Base-by-base conservation (phyloP, 768 basidiomycete genomes). In the Paxillus involutus region DNA sequence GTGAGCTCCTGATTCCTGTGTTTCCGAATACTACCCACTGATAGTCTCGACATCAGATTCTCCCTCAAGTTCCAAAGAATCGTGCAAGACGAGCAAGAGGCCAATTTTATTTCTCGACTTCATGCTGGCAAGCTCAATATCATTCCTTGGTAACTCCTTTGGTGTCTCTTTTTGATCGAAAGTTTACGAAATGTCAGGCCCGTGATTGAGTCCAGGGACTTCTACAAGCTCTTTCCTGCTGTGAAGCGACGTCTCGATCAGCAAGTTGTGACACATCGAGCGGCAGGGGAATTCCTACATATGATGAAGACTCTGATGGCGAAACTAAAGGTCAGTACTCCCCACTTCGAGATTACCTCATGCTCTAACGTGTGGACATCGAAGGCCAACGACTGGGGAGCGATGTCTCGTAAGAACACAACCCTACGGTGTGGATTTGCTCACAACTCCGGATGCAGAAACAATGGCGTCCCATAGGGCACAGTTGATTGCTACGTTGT, bases 281-380 rank as follows among this genome's bases (percentile, higher is more conserved):
- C 75, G 0, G 84, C 80, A 0, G 79, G 78, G 16, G 75, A 80
- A 52, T 86, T 86, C 58, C 67, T 85, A 6, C 76, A 78, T 37
- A 72, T 77, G 3, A 69, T 86, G 62, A 86, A 86, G 64, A 82
- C 81, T 0, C 56, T 86, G 43, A 86, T 86, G 84, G 84, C 84
- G 4, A 86, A 86, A 53, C 60, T 86, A 39, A 86, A 85, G 75
- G 84, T 81, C 46, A 53, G 51, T 32, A 13, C 51, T 1, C 0
- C 49, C 14, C 21, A 21, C 8, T 3, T 49, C 4, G 3, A 16
- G 24, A 16, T 32, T 33, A n/a, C 13, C 12, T 47, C 2, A 7
- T 26, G n/a, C 37, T 7, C 40, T 58, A n/a, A 51, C 24, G 40
- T 6, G 8, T 14, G 16, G 21, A 42, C 2, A 2, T 44, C 44